Evolutionary conservation across 2,329 filamentous ascomycete species (phyloP).

Genomic region (Fusarium armeniacum): DNA sequence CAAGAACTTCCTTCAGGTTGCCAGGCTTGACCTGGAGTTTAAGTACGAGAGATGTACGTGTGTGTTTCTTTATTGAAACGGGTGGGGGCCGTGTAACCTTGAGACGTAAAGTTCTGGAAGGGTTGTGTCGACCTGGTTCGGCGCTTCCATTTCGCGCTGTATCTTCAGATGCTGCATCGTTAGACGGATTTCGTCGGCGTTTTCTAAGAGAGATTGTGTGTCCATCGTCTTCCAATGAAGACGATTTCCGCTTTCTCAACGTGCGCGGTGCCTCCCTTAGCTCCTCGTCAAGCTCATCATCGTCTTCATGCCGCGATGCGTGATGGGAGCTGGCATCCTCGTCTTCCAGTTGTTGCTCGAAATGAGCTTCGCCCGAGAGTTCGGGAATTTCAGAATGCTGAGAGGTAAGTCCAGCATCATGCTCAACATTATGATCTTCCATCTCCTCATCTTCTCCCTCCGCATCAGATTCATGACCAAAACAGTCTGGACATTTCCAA

Average conservation of each 20-base stretch:
- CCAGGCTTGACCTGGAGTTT: slow-evolving; percentile 57
- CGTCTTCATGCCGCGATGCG: slow-evolving; percentile 31
- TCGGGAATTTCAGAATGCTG: slow-evolving; percentile 48
- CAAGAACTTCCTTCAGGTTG: slow-evolving; percentile 57
- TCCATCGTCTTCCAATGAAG: slow-evolving; percentile 75
- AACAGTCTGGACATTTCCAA: slow-evolving; percentile 68
- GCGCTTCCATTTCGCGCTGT: slow-evolving; percentile 51
- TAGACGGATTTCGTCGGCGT: slow-evolving; percentile 64
- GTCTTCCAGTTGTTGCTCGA: slow-evolving; percentile 20
- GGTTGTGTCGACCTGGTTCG: slow-evolving; percentile 51
- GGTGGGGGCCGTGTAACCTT: slow-evolving; percentile 60
- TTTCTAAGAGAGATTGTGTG: slow-evolving; percentile 66
- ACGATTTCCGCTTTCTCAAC: slow-evolving; percentile 87
- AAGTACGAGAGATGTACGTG: slow-evolving; percentile 54
- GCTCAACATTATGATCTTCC: slow-evolving; percentile 43
- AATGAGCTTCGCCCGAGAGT: slow-evolving; percentile 20
- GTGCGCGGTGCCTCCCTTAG: slow-evolving; percentile 75
- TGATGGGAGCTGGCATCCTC: slow-evolving; percentile 33
- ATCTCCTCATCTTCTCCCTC: slow-evolving; percentile 53
- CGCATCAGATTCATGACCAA: slow-evolving; percentile 52
- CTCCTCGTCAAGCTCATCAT: slow-evolving; percentile 26
- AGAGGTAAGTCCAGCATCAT: slow-evolving; percentile 44
- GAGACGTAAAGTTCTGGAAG: slow-evolving; percentile 71
- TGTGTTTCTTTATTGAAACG: slow-evolving; percentile 59
- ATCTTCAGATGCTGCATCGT: slow-evolving; percentile 58